phyloP scores from a whole-genome alignment of 2,329 filamentous ascomycete genomes.

The Diaporthe sp. region DNA sequence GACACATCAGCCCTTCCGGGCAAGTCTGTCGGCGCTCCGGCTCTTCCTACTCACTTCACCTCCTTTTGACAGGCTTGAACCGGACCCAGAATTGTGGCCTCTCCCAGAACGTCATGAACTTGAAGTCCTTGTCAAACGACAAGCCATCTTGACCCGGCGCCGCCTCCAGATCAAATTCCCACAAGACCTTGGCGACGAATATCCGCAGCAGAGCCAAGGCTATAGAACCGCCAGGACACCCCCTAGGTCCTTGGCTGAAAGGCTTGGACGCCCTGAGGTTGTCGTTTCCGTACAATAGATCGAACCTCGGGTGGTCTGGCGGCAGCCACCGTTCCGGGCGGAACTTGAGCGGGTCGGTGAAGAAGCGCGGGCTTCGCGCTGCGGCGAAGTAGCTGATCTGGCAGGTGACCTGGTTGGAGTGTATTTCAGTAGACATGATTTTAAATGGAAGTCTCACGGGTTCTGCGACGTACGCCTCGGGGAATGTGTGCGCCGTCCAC shows the following conservation, averaged over 20 bases:
- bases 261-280: conserved; percentile 23
- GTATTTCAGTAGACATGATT: neutral
- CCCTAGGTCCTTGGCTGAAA: conserved; percentile 38
- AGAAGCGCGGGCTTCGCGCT: conserved; percentile 35
- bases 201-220: conserved; percentile 10
- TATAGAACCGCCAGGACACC: conserved; percentile 32
- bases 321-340: conserved; percentile 37
- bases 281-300: conserved; percentile 6
- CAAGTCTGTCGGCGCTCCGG: too few species aligned
- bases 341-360: conserved; percentile 31
- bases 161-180: conserved; percentile 33
- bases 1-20: too few species aligned
- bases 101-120: conserved; percentile 38
- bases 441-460: neutral
- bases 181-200: conserved; percentile 28
- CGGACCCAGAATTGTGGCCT: conserved; percentile 32
- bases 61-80: conserved; percentile 28
- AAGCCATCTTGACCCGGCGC: conserved; percentile 22
- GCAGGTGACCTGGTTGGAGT: conserved; percentile 20
- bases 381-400: conserved; percentile 37
- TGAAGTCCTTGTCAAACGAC: conserved; percentile 40
- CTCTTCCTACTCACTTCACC: neutral
- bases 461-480: conserved; percentile 32
- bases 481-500: conserved; percentile 37
- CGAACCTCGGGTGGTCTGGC: conserved; percentile 8